Conservation (phyloP, 164 flowering plant species). For the Santalum album region DNA sequence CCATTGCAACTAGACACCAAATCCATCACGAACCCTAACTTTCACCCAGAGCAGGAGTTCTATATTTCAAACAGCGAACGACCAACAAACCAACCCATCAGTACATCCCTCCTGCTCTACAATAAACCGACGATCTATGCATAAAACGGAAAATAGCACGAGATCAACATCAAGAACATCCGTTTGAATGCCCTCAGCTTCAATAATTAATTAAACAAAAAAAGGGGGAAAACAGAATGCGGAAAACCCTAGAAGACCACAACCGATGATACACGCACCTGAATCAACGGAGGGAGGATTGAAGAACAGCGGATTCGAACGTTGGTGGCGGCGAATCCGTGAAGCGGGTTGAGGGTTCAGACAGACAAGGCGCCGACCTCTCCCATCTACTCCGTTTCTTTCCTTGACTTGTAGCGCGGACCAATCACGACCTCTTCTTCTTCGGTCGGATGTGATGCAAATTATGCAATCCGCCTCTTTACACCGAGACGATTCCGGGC, state of each 20-base stretch:
- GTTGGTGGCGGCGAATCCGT: not conserved
- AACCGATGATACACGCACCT: not conserved
- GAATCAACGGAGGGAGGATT: not conserved
- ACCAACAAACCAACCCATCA: slow-evolving; percentile 4
- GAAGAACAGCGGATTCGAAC: not conserved
- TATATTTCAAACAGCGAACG: not conserved
- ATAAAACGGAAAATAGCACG: too few species aligned
- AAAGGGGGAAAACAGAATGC: too few species aligned
- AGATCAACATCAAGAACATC: too few species aligned
- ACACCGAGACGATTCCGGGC: not conserved
- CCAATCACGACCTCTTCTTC: not conserved
- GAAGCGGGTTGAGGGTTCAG: not conserved
- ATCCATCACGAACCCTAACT: slow-evolving; percentile 24
- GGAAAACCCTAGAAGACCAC: not conserved
- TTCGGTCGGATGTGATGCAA: not conserved
- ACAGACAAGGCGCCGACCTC: not conserved
- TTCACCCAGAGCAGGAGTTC: not conserved
- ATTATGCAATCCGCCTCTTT: not conserved
- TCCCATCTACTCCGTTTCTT: not conserved
- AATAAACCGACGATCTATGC: too few species aligned
- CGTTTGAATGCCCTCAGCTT: too few species aligned
- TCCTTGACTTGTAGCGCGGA: not conserved
- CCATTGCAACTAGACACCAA: slow-evolving; percentile 35
- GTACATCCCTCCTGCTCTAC: slow-evolving; percentile 3
- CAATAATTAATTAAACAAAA: too few species aligned